Conservation (phyloP, 1,284 basidiomycete genomes). For the Trichosporon asahii region DNA sequence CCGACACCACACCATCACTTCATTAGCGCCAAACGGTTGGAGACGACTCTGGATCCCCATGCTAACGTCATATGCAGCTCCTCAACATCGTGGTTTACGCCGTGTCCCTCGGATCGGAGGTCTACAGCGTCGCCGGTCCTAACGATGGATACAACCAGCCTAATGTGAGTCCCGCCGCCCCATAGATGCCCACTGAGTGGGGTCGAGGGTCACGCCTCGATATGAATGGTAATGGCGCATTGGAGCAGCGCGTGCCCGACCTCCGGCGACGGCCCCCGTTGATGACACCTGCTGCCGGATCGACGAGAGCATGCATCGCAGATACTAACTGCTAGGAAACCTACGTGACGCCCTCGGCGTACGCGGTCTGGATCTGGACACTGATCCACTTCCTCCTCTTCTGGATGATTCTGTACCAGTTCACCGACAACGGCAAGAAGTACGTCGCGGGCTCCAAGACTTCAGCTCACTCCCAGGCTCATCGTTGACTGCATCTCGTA, state of each 20-base stretch:
- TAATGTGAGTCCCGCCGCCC: constrained; percentile 27
- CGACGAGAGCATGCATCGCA: background rate
- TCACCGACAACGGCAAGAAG: constrained; percentile 64
- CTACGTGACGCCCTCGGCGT: constrained; percentile 23
- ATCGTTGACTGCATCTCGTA: constrained; percentile 82
- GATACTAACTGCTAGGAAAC: constrained; percentile 51
- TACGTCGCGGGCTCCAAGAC: background rate
- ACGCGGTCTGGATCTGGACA: constrained; percentile 53
- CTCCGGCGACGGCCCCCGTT: background rate
- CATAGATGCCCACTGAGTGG: background rate
- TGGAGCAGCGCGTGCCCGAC: background rate
- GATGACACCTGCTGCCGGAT: background rate
- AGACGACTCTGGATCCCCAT: background rate
- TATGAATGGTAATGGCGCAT: background rate
- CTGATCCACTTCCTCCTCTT: constrained; percentile 81
- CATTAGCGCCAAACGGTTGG: background rate
- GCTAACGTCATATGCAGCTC: constrained; percentile 52
- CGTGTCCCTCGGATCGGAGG: constrained; percentile 18
- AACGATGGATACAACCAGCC: constrained; percentile 55
- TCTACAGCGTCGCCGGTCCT: constrained; percentile 71
- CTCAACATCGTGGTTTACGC: constrained; percentile 61
- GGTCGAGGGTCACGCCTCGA: constrained; percentile 35
- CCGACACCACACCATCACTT: background rate
- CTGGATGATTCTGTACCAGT: constrained; percentile 85
- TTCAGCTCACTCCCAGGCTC: constrained; percentile 41